Evolutionary conservation across 768 basidiomycete genomes (phyloP).

Genomic region (Rubroboletus pulcherrimus): DNA sequence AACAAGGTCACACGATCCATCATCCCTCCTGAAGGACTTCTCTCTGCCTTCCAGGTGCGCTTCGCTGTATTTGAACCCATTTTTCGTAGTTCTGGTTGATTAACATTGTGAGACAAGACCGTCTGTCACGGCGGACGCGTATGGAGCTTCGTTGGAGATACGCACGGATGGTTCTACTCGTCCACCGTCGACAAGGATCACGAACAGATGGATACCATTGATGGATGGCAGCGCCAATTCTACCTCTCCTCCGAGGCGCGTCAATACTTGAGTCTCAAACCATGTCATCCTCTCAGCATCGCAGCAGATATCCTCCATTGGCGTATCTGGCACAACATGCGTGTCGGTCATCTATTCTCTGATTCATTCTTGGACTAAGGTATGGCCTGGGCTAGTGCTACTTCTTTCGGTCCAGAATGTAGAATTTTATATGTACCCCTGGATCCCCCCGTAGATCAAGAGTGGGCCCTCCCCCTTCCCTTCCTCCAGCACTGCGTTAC

Average conservation of each 20-base stretch:
- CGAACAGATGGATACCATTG: neutral
- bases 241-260: slow-evolving; percentile 33
- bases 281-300: neutral
- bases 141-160: slow-evolving; percentile 48
- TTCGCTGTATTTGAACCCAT: neutral
- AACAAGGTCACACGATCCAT: slow-evolving; percentile 28
- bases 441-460: slow-evolving; percentile 34
- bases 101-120: slow-evolving; percentile 26
- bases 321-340: slow-evolving; percentile 42
- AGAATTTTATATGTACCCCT: slow-evolving; percentile 44
- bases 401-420: slow-evolving; percentile 51
- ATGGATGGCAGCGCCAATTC: slow-evolving; percentile 41
- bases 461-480: slow-evolving; percentile 30
- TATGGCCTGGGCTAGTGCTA: slow-evolving; percentile 41
- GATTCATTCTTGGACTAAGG: neutral
- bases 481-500: neutral
- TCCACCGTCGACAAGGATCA: slow-evolving; percentile 16
- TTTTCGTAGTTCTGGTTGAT: neutral
- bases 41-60: slow-evolving; percentile 49
- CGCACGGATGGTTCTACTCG: slow-evolving; percentile 49
- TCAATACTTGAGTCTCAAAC: neutral
- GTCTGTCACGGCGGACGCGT: slow-evolving; percentile 29
- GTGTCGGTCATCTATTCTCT: slow-evolving; percentile 37
- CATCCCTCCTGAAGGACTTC: slow-evolving; percentile 29
- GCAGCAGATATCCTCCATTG: slow-evolving; percentile 50